These are phyloP conservation scores for Penicillium sp. DNA, from an alignment of 2,329 filamentous ascomycete species.

Conservation along the genomic window DNA sequence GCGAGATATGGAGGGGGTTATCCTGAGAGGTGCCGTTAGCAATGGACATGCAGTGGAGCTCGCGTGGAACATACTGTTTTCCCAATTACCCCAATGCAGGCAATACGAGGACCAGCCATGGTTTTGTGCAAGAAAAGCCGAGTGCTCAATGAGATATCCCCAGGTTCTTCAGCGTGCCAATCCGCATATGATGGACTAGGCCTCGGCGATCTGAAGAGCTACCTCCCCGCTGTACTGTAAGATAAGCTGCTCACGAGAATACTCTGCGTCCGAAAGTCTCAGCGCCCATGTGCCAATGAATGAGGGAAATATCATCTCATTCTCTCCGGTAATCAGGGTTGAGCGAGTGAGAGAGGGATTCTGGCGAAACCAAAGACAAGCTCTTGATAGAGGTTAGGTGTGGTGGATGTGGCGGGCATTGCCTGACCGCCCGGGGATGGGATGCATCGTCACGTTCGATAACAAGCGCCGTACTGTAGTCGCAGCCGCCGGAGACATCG, in stretches of 20 bases:
- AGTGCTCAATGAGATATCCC: background rate
- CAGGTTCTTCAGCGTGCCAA: background rate
- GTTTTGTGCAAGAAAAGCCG: background rate
- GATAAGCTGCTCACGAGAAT: background rate
- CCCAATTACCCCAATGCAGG: conserved; percentile 90
- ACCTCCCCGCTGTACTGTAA: background rate
- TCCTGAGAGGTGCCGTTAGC: conserved; percentile 63
- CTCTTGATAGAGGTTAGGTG: background rate
- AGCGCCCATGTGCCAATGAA: background rate
- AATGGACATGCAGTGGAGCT: background rate
- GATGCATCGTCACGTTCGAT: background rate
- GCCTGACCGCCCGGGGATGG: background rate
- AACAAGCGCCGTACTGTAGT: background rate
- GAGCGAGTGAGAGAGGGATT: background rate
- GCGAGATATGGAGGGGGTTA: conserved; percentile 89
- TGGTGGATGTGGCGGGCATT: background rate
- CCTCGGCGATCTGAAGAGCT: background rate
- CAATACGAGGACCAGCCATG: conserved; percentile 71
- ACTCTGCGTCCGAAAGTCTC: background rate
- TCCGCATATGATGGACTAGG: background rate
- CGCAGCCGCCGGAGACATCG: background rate
- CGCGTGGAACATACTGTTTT: conserved; percentile 67
- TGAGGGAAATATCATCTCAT: background rate
- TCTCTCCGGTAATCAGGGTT: background rate
- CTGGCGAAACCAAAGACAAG: background rate